Base-by-base conservation (phyloP, 805 yeast genomes). In the Cyberlindnera maritima region DNA sequence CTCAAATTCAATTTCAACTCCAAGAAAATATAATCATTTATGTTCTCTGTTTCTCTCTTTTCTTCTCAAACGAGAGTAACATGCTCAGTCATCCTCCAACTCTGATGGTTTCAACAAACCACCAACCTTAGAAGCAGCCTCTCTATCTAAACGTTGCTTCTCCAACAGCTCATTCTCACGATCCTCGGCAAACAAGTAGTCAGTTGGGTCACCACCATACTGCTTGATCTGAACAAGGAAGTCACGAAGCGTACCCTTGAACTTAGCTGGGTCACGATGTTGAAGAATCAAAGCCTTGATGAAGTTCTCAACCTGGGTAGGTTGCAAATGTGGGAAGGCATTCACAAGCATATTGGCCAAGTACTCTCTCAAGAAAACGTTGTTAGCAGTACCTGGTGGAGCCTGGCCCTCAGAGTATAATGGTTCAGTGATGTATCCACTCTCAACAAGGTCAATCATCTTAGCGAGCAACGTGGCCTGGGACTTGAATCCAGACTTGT, bases 221-320 rank as follows among this genome's bases (percentile, higher is more conserved):
- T 92, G 96, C 69, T 90, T 91, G 66, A 92, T 88, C 72, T 94
- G 98, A 36, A 94, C 95, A 65, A 94, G 77, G 79, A 94, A 94
- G 69, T 94, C 99, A 68, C 98, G 84, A 58, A 94, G 74, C 11
- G 86, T 84, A 43, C 88, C 88, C 67, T 81, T 83, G 73, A 94
- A 94, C 63, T 81, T 85, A 52, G 67, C 64, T 50, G 82, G 83
- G 59, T 88, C 94, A 49, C 77, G 81, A 62, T 88, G 88, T 44
- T 84, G 82, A 14, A 79, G 67, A 33, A 87, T 79, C 63, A 94
- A 75, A 6, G 90, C 96, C 56, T 78, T 77, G 49, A 94, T 76
- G 69, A 94, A 94, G 56, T 79, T 85, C 40, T 83, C 74, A 47
- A 94, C 81, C 71, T 94, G 98, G 38, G 83, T 89, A 49, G 78